phyloP scores from a whole-genome alignment of 2,329 filamentous ascomycete species.

The Colletotrichum endophyticum region DNA sequence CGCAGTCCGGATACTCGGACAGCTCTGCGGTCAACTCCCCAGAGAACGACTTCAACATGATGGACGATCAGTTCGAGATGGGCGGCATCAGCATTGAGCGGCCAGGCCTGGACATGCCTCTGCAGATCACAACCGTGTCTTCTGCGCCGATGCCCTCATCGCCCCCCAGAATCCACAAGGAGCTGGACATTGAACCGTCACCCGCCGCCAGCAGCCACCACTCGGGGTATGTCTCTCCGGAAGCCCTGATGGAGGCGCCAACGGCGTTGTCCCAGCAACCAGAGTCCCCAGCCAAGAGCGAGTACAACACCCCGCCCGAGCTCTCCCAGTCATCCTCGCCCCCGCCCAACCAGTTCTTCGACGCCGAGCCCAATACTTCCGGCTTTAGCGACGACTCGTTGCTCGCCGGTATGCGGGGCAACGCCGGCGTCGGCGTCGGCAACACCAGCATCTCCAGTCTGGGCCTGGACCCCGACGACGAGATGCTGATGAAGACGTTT shows the following conservation, averaged over 20 bases:
- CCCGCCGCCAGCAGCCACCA: conserved; percentile 44
- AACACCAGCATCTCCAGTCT: conserved; percentile 21
- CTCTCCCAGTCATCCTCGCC: conserved; percentile 67
- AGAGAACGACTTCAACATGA: conserved; percentile 47
- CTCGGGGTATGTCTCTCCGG: conserved; percentile 52
- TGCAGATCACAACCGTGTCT: conserved; percentile 43
- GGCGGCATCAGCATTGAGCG: conserved; percentile 36
- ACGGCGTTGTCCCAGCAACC: conserved; percentile 37
- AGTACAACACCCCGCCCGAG: conserved; percentile 63
- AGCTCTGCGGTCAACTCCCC: conserved; percentile 61
- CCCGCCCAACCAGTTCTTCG: conserved; percentile 52
- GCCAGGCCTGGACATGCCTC: conserved; percentile 22
- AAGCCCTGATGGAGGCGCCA: conserved; percentile 43
- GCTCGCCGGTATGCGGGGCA: conserved; percentile 29
- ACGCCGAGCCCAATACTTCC: conserved; percentile 44
- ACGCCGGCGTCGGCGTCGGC: neutral
- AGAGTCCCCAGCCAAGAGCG: conserved; percentile 57
- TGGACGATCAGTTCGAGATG: conserved; percentile 44
- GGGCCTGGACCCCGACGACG: conserved; percentile 46
- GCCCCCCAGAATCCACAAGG: conserved; percentile 36
- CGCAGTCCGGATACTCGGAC: conserved; percentile 62
- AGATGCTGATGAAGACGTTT: conserved; percentile 50
- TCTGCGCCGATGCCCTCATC: conserved; percentile 46
- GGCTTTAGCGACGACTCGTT: conserved; percentile 31
- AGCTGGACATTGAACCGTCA: conserved; percentile 38